These are phyloP conservation scores for Cytospora chrysosperma DNA, from an alignment of 2,329 filamentous ascomycete species.

Conservation along the genomic window DNA sequence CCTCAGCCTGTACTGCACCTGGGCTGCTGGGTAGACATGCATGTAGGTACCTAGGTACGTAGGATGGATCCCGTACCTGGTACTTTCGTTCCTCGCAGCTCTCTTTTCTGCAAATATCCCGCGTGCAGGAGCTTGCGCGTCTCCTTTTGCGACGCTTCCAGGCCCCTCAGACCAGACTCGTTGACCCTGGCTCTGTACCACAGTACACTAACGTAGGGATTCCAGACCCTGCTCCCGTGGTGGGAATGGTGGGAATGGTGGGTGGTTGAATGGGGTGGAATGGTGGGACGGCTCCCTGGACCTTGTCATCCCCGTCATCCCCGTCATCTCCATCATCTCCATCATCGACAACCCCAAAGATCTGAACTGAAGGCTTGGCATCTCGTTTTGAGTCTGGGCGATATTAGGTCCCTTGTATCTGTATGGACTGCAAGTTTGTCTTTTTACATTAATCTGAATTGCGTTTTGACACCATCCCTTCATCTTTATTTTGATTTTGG, in stretches of 20 bases:
- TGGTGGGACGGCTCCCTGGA: constrained; percentile 7
- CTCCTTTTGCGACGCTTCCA: neutral
- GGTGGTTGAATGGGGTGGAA: no score
- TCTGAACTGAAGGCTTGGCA: constrained; percentile 18
- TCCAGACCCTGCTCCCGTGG: neutral
- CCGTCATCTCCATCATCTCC: neutral
- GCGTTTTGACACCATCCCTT: neutral
- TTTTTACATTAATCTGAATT: neutral
- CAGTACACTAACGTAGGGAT: no score
- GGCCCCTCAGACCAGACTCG: neutral
- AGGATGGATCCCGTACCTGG: no score
- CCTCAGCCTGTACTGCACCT: no score
- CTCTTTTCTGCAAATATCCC: neutral
- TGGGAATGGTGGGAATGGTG: no score
- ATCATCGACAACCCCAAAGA: constrained; percentile 7
- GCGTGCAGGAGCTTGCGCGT: constrained; percentile 3
- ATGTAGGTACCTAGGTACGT: neutral
- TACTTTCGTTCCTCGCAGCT: neutral
- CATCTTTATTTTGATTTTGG: neutral
- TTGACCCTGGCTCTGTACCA: constrained; percentile 1
- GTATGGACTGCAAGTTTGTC: neutral
- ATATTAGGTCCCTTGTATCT: neutral
- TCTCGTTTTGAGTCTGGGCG: neutral
- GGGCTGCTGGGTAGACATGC: no score
- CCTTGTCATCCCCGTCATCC: constrained; percentile 3